These are phyloP conservation scores for Sclerotinia subarctica DNA, from an alignment of 2,329 filamentous ascomycete species.

Conservation along the genomic window DNA sequence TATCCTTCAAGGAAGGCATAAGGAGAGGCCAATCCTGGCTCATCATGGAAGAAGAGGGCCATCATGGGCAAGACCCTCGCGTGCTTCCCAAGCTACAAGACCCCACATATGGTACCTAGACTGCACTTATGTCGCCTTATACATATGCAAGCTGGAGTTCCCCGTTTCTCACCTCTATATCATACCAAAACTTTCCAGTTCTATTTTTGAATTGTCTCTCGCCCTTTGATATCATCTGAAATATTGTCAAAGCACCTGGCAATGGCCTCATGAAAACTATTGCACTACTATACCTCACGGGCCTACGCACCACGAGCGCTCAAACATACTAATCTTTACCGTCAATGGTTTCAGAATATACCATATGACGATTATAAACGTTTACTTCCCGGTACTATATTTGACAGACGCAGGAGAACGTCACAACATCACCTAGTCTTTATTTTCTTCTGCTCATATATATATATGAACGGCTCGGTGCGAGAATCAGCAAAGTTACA, in stretches of 20 bases:
- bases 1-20: conserved; percentile 13
- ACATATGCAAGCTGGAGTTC: conserved; percentile 16
- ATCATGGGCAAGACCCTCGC: conserved; percentile 2
- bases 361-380: conserved; percentile 3
- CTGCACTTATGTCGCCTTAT: conserved; percentile 14
- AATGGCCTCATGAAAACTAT: conserved; percentile 29
- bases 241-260: conserved; percentile 17
- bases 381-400: background rate
- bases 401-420: conserved; percentile 5
- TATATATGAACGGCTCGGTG: background rate
- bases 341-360: conserved; percentile 9
- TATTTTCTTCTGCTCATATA: conserved; percentile 6
- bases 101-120: conserved; percentile 1
- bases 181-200: background rate
- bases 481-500: background rate
- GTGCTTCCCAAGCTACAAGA: conserved; percentile 2
- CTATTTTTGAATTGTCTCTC: conserved; percentile 9
- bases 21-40: conserved; percentile 8
- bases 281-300: conserved; percentile 17
- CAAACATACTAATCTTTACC: conserved; percentile 13
- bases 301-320: conserved; percentile 26
- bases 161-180: conserved; percentile 1
- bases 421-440: background rate
- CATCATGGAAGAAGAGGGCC: conserved; percentile 1
- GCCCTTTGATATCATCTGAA: conserved; percentile 20